Conservation (phyloP, 495 filamentous ascomycete species). For the Halenospora varia region DNA sequence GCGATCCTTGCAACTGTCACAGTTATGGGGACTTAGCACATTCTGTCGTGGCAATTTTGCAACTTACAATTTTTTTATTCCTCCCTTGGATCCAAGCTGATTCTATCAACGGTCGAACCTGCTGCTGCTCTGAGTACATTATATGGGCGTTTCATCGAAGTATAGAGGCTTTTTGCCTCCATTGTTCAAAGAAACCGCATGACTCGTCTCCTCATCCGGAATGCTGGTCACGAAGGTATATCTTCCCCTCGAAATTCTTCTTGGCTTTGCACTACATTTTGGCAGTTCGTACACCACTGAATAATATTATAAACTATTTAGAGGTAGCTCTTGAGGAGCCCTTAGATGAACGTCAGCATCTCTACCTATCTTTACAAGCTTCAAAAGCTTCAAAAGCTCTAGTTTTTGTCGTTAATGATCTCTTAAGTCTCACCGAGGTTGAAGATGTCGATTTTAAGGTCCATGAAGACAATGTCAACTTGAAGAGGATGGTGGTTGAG, state of each 20-base stretch:
- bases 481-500: slow-evolving; percentile 63
- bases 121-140: slow-evolving; percentile 9
- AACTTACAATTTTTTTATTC: no score
- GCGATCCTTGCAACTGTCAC: no score
- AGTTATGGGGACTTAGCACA: no score
- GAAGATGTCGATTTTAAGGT: slow-evolving; percentile 76
- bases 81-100: background rate
- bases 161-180: background rate
- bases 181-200: slow-evolving; percentile 65
- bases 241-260: no score
- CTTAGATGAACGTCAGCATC: slow-evolving; percentile 57
- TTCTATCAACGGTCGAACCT: slow-evolving; percentile 10
- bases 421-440: slow-evolving; percentile 83
- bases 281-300: slow-evolving; percentile 79
- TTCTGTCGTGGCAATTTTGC: no score
- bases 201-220: slow-evolving; percentile 56
- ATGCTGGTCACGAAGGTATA: slow-evolving; percentile 17
- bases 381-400: slow-evolving; percentile 89
- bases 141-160: background rate
- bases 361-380: slow-evolving; percentile 80
- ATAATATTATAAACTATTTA: slow-evolving; percentile 56
- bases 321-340: slow-evolving; percentile 12
- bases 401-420: slow-evolving; percentile 94
- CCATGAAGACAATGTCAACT: slow-evolving; percentile 76
- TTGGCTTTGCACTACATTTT: no score